Evolutionary conservation across 2,329 filamentous ascomycete species (phyloP), one percentile per base, ranked within the genome.

Genomic region (Ophiosphaerella narmari): DNA sequence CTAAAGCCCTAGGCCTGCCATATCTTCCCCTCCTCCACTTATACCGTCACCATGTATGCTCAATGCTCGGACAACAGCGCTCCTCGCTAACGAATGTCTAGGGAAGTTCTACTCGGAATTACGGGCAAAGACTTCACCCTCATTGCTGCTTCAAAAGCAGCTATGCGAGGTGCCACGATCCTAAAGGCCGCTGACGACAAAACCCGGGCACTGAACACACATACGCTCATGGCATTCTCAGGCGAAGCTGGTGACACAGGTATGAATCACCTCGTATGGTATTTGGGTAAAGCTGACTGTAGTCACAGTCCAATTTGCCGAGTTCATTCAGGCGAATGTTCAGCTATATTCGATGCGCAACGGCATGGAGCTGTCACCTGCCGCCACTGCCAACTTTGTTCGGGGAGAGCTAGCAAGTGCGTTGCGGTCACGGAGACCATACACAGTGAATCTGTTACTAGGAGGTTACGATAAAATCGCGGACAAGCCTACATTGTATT

Each of bases 301-400:
- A 13, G 32, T 32, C 39, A 50, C 72, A 96, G 92, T 97, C 57
- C 93, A 99, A 87, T 99, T 99, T 75, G 90, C 95, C 74, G 94
- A 99, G 80, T 99, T 93, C 80, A 95, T 99, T 75, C 92, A 97
- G 84, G 92, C 93, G 74, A 99, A 99, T 77, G 87, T 94, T 58
- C 91, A 96, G 78, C 88, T 99, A 72, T 99, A 99, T 80, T 91
- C 90, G 63, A 99, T 97, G 92, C 91, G 95, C 72, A 97, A 97
- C 75, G 89, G 91, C 76, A 89, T 89, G 71, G 91, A 97, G 69
- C 86, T 99, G 54, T 91, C 90, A 38, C 93, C 94, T 8, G 87
- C 88, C 32, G 94, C 91, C 34, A 87, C 97, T 48, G 90, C 92
- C 55, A 87, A 90, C 79, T 99, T 97, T 74, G 91, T 99, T 65